phyloP scores from a whole-genome alignment of 768 basidiomycete species.

The Tubosaeta sp. region DNA sequence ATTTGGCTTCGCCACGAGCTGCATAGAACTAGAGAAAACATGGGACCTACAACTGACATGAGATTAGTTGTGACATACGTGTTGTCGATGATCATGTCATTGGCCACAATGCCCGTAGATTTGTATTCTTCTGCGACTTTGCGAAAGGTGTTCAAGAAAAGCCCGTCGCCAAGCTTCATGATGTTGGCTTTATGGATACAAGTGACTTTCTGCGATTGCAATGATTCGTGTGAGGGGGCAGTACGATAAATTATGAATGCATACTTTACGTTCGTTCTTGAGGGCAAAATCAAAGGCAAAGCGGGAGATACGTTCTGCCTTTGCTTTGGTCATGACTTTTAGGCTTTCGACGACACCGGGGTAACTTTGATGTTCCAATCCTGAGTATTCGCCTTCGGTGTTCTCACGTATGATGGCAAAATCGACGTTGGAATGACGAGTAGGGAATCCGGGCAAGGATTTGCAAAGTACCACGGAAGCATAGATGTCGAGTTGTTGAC shows the following conservation, averaged over 20 bases:
- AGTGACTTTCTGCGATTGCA: constrained; percentile 82
- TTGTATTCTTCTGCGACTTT: constrained; percentile 95
- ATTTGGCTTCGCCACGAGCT: constrained; percentile 90
- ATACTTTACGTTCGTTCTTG: constrained; percentile 95
- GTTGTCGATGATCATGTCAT: constrained; percentile 99
- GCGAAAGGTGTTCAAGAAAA: constrained; percentile 98
- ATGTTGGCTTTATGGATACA: constrained; percentile 99
- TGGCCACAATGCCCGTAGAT: constrained; percentile 83
- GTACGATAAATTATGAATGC: constrained; percentile 8
- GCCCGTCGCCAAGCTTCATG: constrained; percentile 99
- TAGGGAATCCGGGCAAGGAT: constrained; percentile 92
- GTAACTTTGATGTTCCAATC: constrained; percentile 95
- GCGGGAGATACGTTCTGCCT: constrained; percentile 93
- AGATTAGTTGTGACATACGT: constrained; percentile 50
- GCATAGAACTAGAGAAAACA: constrained; percentile 75
- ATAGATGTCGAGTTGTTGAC: constrained; percentile 98
- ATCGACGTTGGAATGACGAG: constrained; percentile 94
- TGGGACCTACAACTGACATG: background rate
- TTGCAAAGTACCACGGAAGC: constrained; percentile 98
- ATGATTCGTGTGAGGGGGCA: background rate
- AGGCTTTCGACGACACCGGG: constrained; percentile 98
- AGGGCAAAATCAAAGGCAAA: constrained; percentile 99
- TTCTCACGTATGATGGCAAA: constrained; percentile 99
- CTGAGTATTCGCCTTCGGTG: constrained; percentile 99
- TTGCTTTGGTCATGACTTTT: constrained; percentile 93